These are phyloP conservation scores for Claviceps pazoutovae DNA, from an alignment of 2,329 filamentous ascomycete species.

Conservation along the genomic window DNA sequence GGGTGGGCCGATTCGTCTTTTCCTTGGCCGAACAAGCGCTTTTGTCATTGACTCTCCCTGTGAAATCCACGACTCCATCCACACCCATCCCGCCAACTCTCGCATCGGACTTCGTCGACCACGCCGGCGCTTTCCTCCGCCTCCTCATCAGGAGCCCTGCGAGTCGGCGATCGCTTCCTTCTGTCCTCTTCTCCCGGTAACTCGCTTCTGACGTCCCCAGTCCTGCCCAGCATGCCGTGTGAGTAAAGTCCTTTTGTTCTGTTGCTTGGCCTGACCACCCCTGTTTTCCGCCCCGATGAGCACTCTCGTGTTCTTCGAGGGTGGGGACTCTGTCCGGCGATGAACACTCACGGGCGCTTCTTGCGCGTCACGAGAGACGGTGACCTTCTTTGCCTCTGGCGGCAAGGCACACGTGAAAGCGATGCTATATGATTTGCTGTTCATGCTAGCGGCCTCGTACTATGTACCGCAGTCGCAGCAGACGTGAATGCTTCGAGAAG, in stretches of 20 bases:
- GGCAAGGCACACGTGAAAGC: neutral
- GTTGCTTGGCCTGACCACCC: neutral
- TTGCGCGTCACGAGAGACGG: neutral
- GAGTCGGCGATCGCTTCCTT: neutral
- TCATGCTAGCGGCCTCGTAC: neutral
- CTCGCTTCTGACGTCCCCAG: constrained; percentile 13
- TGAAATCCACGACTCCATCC: constrained; percentile 4
- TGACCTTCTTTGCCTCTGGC: neutral
- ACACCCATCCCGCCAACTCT: neutral
- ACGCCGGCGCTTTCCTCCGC: constrained; percentile 3
- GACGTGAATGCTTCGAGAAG: neutral
- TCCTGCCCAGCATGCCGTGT: constrained; percentile 24
- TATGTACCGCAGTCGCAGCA: neutral
- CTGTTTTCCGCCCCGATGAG: constrained; percentile 4
- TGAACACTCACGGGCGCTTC: neutral
- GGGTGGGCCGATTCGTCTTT: neutral
- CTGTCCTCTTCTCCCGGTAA: constrained; percentile 2
- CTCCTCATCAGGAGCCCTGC: constrained; percentile 9
- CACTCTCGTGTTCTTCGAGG: neutral
- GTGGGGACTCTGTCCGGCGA: neutral
- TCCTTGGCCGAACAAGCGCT: neutral
- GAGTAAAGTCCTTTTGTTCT: constrained; percentile 9
- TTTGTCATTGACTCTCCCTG: neutral
- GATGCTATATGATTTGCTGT: neutral
- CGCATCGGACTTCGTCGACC: neutral